Conservation (phyloP, 139 green algal species). For the Trebouxia sp. region DNA sequence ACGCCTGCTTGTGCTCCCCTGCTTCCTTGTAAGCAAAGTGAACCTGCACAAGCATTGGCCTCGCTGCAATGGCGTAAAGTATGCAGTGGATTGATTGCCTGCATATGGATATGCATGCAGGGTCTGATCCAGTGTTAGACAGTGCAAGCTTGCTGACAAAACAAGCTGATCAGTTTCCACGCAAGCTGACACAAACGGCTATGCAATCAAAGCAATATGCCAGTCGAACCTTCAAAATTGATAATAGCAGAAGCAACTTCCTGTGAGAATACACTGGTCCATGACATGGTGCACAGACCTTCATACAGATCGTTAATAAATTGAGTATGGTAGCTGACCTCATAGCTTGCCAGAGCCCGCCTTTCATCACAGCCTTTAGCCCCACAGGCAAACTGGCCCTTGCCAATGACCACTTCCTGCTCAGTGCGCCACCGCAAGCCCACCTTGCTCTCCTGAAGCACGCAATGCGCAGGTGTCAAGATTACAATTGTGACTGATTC, state of each 20-base stretch:
- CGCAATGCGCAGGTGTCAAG: constrained; percentile 27
- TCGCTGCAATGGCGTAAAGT: background rate
- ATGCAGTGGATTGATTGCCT: too few species aligned
- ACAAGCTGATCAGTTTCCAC: too few species aligned
- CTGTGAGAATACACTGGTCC: background rate
- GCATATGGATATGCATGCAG: too few species aligned
- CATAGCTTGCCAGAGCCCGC: constrained; percentile 73
- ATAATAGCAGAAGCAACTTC: background rate
- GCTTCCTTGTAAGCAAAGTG: constrained; percentile 88
- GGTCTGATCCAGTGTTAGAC: too few species aligned
- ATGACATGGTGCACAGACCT: too few species aligned
- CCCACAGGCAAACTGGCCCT: constrained; percentile 89
- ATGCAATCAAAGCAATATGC: too few species aligned
- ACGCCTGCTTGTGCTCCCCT: constrained; percentile 77
- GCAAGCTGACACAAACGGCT: too few species aligned
- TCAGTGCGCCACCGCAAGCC: constrained; percentile 88
- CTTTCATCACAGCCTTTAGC: constrained; percentile 66
- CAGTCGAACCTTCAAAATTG: too few species aligned
- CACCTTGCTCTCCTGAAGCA: constrained; percentile 69
- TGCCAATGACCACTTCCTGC: constrained; percentile 80
- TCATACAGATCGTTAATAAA: too few species aligned
- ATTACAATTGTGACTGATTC: too few species aligned
- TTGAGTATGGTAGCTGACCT: constrained; percentile 61
- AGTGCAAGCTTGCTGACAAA: too few species aligned
- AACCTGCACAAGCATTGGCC: constrained; percentile 32